Percentiles rank a stretch among this genome's conserved stretches.
Evolutionary conservation across 768 basidiomycete species (phyloP).

Genomic region (Pleurotus giganteus): DNA sequence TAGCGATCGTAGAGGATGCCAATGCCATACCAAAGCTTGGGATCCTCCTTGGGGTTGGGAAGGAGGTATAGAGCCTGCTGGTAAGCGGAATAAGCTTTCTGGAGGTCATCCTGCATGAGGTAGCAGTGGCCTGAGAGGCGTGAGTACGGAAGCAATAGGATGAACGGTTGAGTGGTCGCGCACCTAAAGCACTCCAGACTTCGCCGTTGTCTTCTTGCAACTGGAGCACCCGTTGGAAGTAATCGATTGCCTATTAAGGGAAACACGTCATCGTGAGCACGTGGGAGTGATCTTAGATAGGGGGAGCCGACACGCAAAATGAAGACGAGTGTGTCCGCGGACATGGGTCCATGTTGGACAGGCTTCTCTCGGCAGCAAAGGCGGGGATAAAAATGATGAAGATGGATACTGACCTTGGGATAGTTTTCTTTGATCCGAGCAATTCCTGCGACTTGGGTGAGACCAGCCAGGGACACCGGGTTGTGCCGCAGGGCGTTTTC

Average conservation of each 20-base stretch:
- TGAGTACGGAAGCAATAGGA: slow-evolving; percentile 16
- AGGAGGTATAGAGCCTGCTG: slow-evolving; percentile 97
- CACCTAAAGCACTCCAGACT: slow-evolving; percentile 96
- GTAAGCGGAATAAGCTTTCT: slow-evolving; percentile 97
- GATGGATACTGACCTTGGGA: slow-evolving; percentile 67
- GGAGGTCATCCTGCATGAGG: slow-evolving; percentile 98
- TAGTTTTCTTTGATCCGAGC: slow-evolving; percentile 98
- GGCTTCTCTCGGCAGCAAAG: slow-evolving; percentile 14
- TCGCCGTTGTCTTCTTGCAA: slow-evolving; percentile 97
- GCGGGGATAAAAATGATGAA: slow-evolving; percentile 11
- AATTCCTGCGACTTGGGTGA: slow-evolving; percentile 94
- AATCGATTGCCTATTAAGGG: slow-evolving; percentile 82
- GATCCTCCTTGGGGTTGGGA: slow-evolving; percentile 97
- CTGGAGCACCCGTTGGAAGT: slow-evolving; percentile 88
- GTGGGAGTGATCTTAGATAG: slow-evolving; percentile 26
- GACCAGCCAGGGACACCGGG: slow-evolving; percentile 82
- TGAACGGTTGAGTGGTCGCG: slow-evolving; percentile 21
- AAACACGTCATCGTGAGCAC: slow-evolving; percentile 34
- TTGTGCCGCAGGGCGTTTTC: slow-evolving; percentile 96
- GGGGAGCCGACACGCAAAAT: background rate
- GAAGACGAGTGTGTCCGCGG: slow-evolving; percentile 1
- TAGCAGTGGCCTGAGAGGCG: slow-evolving; percentile 80
- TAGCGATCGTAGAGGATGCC: slow-evolving; percentile 99
- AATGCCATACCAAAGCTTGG: slow-evolving; percentile 99
- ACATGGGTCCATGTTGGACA: background rate